Evolutionary conservation across 257 asterid genomes (phyloP), one percentile per base, ranked within the genome.

Genomic region (Solanum gandarillasii): DNA sequence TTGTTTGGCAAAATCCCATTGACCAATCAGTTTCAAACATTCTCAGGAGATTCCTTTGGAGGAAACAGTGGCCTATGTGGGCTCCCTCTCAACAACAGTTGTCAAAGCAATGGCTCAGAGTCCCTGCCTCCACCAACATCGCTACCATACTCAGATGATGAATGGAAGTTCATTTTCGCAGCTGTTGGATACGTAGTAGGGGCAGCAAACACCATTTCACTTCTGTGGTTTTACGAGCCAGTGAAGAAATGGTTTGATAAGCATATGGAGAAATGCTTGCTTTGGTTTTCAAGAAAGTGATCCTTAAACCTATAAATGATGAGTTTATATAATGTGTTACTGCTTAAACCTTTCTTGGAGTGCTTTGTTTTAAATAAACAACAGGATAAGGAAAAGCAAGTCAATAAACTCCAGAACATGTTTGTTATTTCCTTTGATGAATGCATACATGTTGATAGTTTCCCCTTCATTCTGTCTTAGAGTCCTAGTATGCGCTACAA

Each of bases 101-200:
- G 90, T 58, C 88, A 86, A 81, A 46, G 68, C 9, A 46, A 25
- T 41, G 39, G 1, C 7, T 16, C 85, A 39, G 35, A 76, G 32
- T n/a, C 34, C 5, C 20, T 12, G 38, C 23, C 2, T 0, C 21
- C 38, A 36, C 72, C 16, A 65, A 65, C 34, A 27, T 12, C 5
- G 4, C 35, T 5, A 46, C 62, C 35, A 3, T 29, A 34, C 60
- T 18, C 73, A 16, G 52, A 74, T 74, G 27, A 16, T 84, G 79
- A 84, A 11, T 60, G 21, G 55, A 3, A 84, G 85, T 92, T 92
- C 83, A 93, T 93, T 88, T 72, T 91, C 43, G 92, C 89, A 1
- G 96, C 94, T 13, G 87, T 92, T 87, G 98, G 96, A 81, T 90
- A 88, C 48, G 91, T 94, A 21, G 89, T 92, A 10, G 98, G 97